A percentile compares a stretch with the other conserved stretches of the same genome.
Conservation (phyloP, 2,329 filamentous ascomycete species). For the Calonectria pseudoreteaudii region DNA sequence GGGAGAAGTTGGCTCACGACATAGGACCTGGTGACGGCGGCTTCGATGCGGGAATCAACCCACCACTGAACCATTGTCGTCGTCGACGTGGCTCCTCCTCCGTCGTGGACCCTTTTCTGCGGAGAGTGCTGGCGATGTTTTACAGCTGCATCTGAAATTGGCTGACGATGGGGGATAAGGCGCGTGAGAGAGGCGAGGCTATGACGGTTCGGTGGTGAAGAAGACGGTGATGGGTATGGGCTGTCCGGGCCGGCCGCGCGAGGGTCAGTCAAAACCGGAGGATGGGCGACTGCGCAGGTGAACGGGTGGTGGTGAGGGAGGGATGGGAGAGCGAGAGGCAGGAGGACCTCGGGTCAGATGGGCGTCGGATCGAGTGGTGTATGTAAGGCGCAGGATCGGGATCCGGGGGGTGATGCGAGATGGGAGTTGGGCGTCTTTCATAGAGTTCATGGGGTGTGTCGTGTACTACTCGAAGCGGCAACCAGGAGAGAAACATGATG, state of each 20-base stretch:
- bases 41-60: slow-evolving; percentile 76
- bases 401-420: slow-evolving; percentile 27
- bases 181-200: background rate
- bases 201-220: background rate
- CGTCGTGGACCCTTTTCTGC: slow-evolving; percentile 10
- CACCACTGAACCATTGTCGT: slow-evolving; percentile 69
- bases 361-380: slow-evolving; percentile 13
- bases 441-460: slow-evolving; percentile 31
- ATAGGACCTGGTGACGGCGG: slow-evolving; percentile 76
- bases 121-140: background rate
- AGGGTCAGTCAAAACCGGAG: background rate
- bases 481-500: slow-evolving; percentile 26
- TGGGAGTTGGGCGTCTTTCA: slow-evolving; percentile 39
- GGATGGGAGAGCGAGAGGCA: background rate
- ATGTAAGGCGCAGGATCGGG: slow-evolving; percentile 12
- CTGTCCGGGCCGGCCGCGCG: slow-evolving; percentile 13
- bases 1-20: slow-evolving; percentile 73
- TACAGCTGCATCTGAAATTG: slow-evolving; percentile 16
- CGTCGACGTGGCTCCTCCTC: slow-evolving; percentile 24
- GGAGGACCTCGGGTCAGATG: background rate
- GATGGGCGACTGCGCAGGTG: background rate
- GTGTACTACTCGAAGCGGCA: slow-evolving; percentile 18
- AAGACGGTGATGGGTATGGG: background rate
- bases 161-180: background rate
- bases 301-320: background rate